These are phyloP conservation scores for Elsinoe ampelina DNA, from an alignment of 2,329 filamentous ascomycete genomes.

Conservation along the genomic window DNA sequence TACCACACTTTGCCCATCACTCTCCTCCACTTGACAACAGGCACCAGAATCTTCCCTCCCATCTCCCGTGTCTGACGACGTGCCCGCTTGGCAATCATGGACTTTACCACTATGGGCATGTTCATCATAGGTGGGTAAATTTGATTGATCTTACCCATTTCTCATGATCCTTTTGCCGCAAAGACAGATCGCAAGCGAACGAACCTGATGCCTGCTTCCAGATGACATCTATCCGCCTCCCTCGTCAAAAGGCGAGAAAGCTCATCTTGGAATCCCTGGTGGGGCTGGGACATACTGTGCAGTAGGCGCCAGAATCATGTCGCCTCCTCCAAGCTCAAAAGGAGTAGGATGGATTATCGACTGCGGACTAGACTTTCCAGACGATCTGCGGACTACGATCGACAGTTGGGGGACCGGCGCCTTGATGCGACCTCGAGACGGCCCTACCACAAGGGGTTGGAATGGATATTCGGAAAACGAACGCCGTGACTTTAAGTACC, in stretches of 20 bases:
- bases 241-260: slow-evolving; percentile 44
- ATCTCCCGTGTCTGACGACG: not conserved
- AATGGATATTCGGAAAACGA: slow-evolving; percentile 67
- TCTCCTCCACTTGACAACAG: not conserved
- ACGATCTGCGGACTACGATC: slow-evolving; percentile 53
- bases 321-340: slow-evolving; percentile 58
- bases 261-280: slow-evolving; percentile 69
- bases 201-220: slow-evolving; percentile 29
- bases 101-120: slow-evolving; percentile 55
- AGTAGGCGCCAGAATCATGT: slow-evolving; percentile 80
- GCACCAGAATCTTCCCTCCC: not conserved
- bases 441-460: slow-evolving; percentile 82
- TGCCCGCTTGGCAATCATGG: slow-evolving; percentile 26
- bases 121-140: slow-evolving; percentile 48
- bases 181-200: not conserved
- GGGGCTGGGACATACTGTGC: slow-evolving; percentile 82
- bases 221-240: slow-evolving; percentile 86
- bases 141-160: not conserved
- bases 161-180: not conserved
- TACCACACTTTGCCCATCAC: not conserved
- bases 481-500: slow-evolving; percentile 62
- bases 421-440: slow-evolving; percentile 55
- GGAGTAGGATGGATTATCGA: slow-evolving; percentile 87
- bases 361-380: slow-evolving; percentile 77
- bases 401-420: slow-evolving; percentile 67